Percentiles rank a stretch among this genome's conserved stretches.
phyloP scores from a whole-genome alignment of 768 basidiomycete genomes.

The Paxillus ammoniavirescens region DNA sequence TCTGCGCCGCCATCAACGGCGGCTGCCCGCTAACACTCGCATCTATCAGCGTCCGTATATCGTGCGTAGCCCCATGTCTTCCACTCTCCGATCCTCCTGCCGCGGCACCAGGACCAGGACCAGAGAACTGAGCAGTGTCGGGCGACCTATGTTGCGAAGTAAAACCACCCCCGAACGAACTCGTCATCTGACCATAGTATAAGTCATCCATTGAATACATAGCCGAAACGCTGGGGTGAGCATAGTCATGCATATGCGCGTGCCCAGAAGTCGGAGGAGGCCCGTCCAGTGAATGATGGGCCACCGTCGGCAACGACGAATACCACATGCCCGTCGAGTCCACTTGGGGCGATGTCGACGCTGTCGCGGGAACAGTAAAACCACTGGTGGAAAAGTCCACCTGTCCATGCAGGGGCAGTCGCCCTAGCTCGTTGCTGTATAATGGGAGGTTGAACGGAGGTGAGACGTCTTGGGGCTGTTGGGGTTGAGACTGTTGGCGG shows the following conservation, averaged over 20 bases:
- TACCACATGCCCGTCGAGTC: constrained; percentile 21
- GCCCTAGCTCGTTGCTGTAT: constrained; percentile 56
- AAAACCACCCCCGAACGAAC: constrained; percentile 6
- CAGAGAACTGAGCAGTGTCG: neutral
- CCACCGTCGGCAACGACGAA: constrained; percentile 4
- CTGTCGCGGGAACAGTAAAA: neutral
- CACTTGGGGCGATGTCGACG: neutral
- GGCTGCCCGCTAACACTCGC: neutral
- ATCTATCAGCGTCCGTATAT: too few relatives aligned
- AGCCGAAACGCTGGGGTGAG: neutral
- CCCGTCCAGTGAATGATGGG: neutral
- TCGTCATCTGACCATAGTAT: constrained; percentile 18
- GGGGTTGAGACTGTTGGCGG: constrained; percentile 2
- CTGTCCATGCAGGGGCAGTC: constrained; percentile 45
- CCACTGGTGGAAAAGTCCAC: constrained; percentile 10
- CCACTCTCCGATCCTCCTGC: too few relatives aligned
- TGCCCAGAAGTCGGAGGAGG: neutral
- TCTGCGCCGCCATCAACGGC: too few relatives aligned
- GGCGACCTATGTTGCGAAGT: neutral
- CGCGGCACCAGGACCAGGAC: neutral
- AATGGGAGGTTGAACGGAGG: constrained; percentile 45
- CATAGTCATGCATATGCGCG: neutral
- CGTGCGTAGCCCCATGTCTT: too few relatives aligned
- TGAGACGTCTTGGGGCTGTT: constrained; percentile 10
- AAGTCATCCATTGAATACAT: constrained; percentile 22